Evolutionary conservation across 129 eudicot species (phyloP).

Genomic region (Tagetes patula): DNA sequence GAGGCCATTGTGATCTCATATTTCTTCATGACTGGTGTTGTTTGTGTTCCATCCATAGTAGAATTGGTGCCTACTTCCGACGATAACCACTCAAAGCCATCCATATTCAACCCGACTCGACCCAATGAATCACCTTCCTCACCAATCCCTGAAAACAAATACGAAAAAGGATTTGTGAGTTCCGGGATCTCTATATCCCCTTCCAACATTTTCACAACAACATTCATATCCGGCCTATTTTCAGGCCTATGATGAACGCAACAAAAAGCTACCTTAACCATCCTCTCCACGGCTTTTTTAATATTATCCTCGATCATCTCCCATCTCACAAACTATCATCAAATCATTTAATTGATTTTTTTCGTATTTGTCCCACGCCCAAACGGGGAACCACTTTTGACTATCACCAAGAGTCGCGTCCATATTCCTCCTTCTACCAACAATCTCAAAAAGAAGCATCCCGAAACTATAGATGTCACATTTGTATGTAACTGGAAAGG

Average conservation of each 20-base stretch:
- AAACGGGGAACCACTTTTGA: neutral
- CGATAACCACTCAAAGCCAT: neutral
- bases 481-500: neutral
- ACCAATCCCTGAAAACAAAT: neutral
- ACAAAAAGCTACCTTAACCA: too few species aligned
- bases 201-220: neutral
- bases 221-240: too few species aligned
- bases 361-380: constrained; percentile 2
- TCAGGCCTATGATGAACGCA: too few species aligned
- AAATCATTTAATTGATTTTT: neutral
- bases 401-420: constrained; percentile 9
- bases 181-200: neutral
- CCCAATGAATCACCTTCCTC: neutral
- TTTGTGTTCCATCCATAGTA: neutral
- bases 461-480: neutral
- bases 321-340: too few species aligned
- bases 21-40: constrained; percentile 1
- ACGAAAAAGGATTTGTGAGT: neutral
- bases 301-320: too few species aligned
- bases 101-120: neutral
- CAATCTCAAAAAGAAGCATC: too few species aligned
- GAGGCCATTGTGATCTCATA: constrained; percentile 4
- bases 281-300: too few species aligned
- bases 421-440: neutral
- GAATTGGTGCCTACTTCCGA: neutral